Percentiles rank a stretch among this genome's conserved stretches.
Evolutionary conservation across 169 alveolate species (phyloP).

Genomic region (Plasmodium ovale): DNA sequence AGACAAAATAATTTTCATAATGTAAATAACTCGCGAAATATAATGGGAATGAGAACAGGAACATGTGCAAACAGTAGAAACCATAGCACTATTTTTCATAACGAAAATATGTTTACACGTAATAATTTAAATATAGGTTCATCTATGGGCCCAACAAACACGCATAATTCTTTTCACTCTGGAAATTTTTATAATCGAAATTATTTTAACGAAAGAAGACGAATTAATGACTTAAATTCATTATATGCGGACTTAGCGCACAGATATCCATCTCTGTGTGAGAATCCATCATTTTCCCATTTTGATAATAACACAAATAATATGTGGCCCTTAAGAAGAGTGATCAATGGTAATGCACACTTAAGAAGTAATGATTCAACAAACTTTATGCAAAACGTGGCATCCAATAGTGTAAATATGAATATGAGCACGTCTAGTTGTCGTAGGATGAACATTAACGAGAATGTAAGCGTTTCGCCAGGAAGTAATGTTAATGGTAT

Average conservation of each 20-base stretch:
- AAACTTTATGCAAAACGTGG: conserved; percentile 1
- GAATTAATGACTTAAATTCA: conserved; percentile 28
- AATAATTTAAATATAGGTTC: conserved; percentile 8
- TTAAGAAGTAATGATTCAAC: not conserved
- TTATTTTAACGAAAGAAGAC: conserved; percentile 2
- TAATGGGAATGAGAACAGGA: not conserved
- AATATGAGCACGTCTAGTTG: conserved; percentile 1
- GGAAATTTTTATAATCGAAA: not conserved
- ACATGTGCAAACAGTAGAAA: not conserved
- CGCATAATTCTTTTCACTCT: not conserved
- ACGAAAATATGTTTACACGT: conserved; percentile 4
- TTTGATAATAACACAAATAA: conserved; percentile 47
- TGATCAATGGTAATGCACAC: conserved; percentile 7
- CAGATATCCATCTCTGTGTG: conserved; percentile 47
- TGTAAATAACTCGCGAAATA: conserved; percentile 3
- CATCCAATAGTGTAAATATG: conserved; percentile 3
- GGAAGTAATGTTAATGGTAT: conserved; percentile 1
- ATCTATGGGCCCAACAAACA: not conserved
- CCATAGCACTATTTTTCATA: not conserved
- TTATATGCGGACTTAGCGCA: conserved; percentile 26
- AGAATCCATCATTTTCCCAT: conserved; percentile 45
- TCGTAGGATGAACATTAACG: not conserved
- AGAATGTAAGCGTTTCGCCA: not conserved
- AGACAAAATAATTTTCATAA: conserved; percentile 16
- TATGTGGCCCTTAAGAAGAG: conserved; percentile 62